Conservation (phyloP, 2,329 filamentous ascomycete species). For the Colletotrichum sp. region DNA sequence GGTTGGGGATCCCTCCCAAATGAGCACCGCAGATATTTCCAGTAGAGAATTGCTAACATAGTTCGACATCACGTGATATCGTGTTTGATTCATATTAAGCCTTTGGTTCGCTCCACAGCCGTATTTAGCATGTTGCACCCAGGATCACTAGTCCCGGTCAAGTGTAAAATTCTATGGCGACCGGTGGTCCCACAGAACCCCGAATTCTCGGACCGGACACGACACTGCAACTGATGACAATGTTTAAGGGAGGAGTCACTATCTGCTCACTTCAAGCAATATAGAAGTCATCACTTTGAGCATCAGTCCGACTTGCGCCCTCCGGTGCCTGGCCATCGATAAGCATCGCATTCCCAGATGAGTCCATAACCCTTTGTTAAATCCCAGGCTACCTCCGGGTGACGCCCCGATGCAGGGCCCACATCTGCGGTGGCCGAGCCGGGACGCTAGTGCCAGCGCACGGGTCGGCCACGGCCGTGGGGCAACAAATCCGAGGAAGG, state of each 20-base stretch:
- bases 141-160: too few species aligned
- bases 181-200: neutral
- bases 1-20: neutral
- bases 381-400: neutral
- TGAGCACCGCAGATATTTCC: neutral
- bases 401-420: neutral
- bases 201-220: too few species aligned
- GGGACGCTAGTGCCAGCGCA: neutral
- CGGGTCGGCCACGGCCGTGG: neutral
- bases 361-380: neutral
- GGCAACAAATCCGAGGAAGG: neutral
- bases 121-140: neutral
- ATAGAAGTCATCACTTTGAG: too few species aligned
- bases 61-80: neutral
- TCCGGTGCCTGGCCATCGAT: too few species aligned
- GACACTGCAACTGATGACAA: too few species aligned
- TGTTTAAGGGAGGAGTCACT: too few species aligned
- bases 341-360: neutral
- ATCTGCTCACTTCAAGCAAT: too few species aligned
- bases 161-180: neutral
- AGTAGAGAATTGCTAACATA: too few species aligned
- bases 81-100: neutral
- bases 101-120: neutral
- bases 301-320: too few species aligned
- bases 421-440: neutral